Conservation (phyloP, 2,329 filamentous ascomycete genomes). For the Pleurostoma richardsiae region DNA sequence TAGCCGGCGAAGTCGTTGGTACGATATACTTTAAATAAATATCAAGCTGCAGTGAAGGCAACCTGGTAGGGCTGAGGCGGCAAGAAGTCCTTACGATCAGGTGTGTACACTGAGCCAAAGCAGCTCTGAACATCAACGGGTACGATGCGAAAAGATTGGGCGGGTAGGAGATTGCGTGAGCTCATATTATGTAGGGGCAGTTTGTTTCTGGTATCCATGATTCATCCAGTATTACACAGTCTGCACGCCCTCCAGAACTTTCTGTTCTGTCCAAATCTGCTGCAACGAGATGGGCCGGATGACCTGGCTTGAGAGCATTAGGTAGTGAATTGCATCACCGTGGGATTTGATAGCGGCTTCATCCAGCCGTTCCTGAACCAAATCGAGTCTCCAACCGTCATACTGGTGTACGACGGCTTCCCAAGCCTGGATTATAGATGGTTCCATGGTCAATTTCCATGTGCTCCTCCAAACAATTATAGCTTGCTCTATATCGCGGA, state of each 20-base stretch:
- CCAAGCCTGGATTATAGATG: slow-evolving; percentile 18
- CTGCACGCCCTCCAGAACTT: slow-evolving; percentile 12
- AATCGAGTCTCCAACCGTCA: slow-evolving; percentile 9
- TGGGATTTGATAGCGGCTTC: slow-evolving; percentile 19
- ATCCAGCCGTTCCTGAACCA: slow-evolving; percentile 15
- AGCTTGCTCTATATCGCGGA: slow-evolving; percentile 7
- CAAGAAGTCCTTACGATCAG: no score
- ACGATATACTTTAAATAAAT: no score
- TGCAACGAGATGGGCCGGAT: slow-evolving; percentile 25
- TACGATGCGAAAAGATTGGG: background rate
- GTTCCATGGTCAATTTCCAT: slow-evolving; percentile 18
- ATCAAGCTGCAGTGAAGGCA: no score
- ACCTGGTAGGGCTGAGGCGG: no score
- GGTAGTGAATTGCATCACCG: slow-evolving; percentile 21
- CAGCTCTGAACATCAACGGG: background rate
- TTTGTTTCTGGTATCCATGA: background rate
- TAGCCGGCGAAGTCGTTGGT: background rate
- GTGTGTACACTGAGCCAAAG: no score
- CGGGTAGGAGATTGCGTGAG: background rate
- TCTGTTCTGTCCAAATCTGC: slow-evolving; percentile 23
- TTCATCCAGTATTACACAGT: slow-evolving; percentile 4
- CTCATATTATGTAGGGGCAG: background rate
- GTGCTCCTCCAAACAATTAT: slow-evolving; percentile 20
- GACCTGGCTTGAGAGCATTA: slow-evolving; percentile 19
- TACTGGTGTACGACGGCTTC: slow-evolving; percentile 17